Base-by-base conservation (phyloP, 805 yeast genomes). In the Candida tammaniensis region DNA sequence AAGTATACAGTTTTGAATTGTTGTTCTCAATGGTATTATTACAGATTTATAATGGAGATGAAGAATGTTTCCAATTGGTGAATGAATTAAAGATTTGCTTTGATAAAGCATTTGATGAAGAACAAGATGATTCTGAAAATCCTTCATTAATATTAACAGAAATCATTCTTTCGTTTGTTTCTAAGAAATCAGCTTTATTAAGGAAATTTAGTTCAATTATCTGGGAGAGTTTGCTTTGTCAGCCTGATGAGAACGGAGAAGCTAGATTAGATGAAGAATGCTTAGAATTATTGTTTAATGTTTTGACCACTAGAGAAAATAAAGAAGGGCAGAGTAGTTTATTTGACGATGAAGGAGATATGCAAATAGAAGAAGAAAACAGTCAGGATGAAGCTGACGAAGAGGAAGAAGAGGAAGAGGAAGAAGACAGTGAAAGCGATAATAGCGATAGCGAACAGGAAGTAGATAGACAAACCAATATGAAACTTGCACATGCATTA, bases 281-380 rank as follows among this genome's bases (percentile, higher is more conserved):
- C 31, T 60, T 68, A 38, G 43, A 57, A 39, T 54, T 64, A 27
- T 48, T 68, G 36, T 63, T 48, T 38, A 58, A 62, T 34, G 63
- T 66, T 6, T 54, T 68, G 39, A 53, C 39, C 4, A 54, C 94
- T 0, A 79, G 76, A 51, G 97, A 89, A 56, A 86, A 84, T 54
- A 76, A 80, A 42, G 80, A 81, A 46, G 97, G 97, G 1, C 93
- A 86, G 56, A 70, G 72, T 17, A 73, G 74, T 29, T 59, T 91
- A 48, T 89, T 89, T 52, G 86, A 84, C 38, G 78, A 74, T 10
- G 86, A 68, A 8, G 64, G 43, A 7, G 68, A 61, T 25, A 46
- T 43, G 7, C 47, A 38, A 1, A 49, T 36, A 70, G 70, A 53
- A 4, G 56, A 45, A 3, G 57, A 53, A 7, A 62, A 57, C 2